Evolutionary conservation across 345 rosid species (phyloP), one percentile per base, ranked within the genome.

Genomic region (Gossypium australe): DNA sequence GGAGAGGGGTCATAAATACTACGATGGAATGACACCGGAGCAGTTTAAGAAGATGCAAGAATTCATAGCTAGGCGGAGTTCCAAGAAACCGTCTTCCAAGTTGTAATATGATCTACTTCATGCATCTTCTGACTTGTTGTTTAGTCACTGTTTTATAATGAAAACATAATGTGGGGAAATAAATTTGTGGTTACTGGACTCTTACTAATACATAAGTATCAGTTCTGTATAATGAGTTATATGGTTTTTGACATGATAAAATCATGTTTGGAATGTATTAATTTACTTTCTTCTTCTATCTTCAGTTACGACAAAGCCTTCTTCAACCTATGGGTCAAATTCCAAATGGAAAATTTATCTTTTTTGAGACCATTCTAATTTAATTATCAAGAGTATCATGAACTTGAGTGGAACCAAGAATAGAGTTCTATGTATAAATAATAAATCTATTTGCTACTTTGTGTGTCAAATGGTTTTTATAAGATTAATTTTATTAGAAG

Each of bases 21-120:
- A 93, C 82, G 72, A 38, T 24, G 94, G 98, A 51, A 93, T 95
- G 98, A 88, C 90, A 0, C 89, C 88, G 71, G 98, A 93, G 74
- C 97, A 91, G 69, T 95, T 95, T 78, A 88, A 85, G 97, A 93
- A 91, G 86, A 91, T 95, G 99, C 98, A 93, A 72, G 90, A 91
- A 79, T 95, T 93, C 80, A 89, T 95, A 53, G 90, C 92, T 18
- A 88, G 86, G 49, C 88, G 94, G 79, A 71, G 92, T 76, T 68
- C 91, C 29, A 87, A 17, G 11, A 20, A 49, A 68, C 66, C 45
- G 29, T 29, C 66, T 61, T 61, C 66, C 44, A 61, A 61, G 44
- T 25, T 61, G 66, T 61, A 61, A 61, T 13, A 3, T 8, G 18
- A 22, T 22, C 63, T 24, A 3, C 3, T 45, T 45, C 20, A 61